Percentiles rank a stretch among this genome's conserved stretches.
Conservation (phyloP, 768 basidiomycete genomes). For the Leccinum broughii region DNA sequence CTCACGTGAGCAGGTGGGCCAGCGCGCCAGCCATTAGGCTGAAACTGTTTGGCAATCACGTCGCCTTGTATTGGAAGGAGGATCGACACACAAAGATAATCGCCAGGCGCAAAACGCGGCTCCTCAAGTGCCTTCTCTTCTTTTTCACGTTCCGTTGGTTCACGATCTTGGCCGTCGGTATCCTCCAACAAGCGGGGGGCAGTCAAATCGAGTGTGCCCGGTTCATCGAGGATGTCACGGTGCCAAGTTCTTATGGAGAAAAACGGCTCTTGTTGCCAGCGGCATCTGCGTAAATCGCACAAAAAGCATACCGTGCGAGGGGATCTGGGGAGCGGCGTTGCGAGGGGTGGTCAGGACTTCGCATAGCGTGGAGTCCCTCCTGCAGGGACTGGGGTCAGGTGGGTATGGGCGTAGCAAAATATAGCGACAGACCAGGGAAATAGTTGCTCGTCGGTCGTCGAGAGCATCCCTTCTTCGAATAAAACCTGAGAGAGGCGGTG, state of each 20-base stretch:
- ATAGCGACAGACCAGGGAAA: constrained; percentile 64
- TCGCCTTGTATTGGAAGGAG: constrained; percentile 67
- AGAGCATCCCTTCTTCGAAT: constrained; percentile 77
- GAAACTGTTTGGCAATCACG: constrained; percentile 36
- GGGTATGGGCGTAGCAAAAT: background rate
- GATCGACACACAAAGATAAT: constrained; percentile 73
- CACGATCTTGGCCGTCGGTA: constrained; percentile 33
- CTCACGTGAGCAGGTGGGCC: constrained; percentile 38
- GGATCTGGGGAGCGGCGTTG: constrained; percentile 68
- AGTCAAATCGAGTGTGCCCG: constrained; percentile 56
- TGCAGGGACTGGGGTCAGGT: constrained; percentile 26
- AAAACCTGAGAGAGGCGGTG: constrained; percentile 56
- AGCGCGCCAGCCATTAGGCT: constrained; percentile 37
- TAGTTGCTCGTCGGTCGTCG: constrained; percentile 79
- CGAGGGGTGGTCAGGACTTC: constrained; percentile 80
- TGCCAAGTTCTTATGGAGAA: constrained; percentile 75
- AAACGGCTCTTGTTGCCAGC: constrained; percentile 64
- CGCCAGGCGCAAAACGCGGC: constrained; percentile 76
- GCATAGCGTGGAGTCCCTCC: constrained; percentile 81
- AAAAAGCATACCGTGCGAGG: constrained; percentile 78
- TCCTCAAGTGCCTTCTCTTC: constrained; percentile 78
- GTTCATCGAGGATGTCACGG: constrained; percentile 81
- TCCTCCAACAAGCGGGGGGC: constrained; percentile 66
- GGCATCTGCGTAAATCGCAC: constrained; percentile 75
- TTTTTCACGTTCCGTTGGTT: constrained; percentile 46